Evolutionary conservation across 441 rosid genomes (phyloP).

Genomic region (Theobroma grandiflorum): DNA sequence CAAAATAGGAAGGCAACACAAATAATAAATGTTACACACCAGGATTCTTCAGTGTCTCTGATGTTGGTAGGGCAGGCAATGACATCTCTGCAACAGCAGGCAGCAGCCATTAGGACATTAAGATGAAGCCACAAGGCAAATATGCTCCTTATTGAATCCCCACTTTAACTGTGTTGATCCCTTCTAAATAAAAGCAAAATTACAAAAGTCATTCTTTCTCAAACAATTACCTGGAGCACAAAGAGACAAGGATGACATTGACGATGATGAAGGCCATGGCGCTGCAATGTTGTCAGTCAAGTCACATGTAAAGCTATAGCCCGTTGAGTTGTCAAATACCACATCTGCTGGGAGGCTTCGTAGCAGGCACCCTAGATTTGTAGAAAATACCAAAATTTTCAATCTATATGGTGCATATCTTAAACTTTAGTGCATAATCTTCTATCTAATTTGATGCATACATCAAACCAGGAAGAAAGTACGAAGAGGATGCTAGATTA

Average conservation of each 20-base stretch:
- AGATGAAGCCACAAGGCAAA: conserved; percentile 3
- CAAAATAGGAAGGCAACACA: not conserved
- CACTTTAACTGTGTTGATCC: conserved; percentile 4
- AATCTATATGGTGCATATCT: not conserved
- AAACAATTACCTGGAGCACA: conserved; percentile 86
- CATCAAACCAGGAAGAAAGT: not conserved
- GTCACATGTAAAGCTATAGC: conserved; percentile 94
- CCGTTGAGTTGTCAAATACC: conserved; percentile 83
- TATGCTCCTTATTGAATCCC: not conserved
- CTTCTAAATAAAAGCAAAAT: not conserved
- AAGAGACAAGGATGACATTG: conserved; percentile 82
- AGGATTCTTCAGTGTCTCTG: conserved; percentile 69
- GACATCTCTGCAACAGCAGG: conserved; percentile 82
- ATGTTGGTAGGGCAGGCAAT: conserved; percentile 91
- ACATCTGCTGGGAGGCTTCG: conserved; percentile 88
- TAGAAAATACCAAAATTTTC: not conserved
- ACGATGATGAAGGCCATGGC: conserved; percentile 98
- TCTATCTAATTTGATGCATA: not conserved
- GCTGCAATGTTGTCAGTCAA: conserved; percentile 93
- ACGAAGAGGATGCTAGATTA: not conserved
- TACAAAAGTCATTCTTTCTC: not conserved
- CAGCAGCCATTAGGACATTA: conserved; percentile 30
- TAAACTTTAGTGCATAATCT: not conserved
- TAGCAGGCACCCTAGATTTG: conserved; percentile 78
- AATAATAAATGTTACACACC: conserved; percentile 48